These are phyloP conservation scores for Hyaloscypha bicolor DNA, from an alignment of 495 filamentous ascomycete genomes.

Conservation along the genomic window DNA sequence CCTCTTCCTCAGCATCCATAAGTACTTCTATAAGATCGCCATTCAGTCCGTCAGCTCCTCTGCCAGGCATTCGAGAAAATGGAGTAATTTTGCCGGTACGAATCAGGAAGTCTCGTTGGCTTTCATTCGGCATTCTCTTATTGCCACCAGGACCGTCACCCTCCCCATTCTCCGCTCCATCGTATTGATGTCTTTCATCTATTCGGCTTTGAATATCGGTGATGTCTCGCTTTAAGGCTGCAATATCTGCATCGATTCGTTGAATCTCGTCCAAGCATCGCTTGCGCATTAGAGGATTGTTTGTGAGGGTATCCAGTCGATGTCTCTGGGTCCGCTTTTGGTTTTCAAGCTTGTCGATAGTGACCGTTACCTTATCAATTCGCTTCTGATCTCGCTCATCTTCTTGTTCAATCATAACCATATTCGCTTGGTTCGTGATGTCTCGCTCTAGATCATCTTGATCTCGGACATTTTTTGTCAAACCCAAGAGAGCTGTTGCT, in stretches of 20 bases:
- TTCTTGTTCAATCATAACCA: slow-evolving; percentile 75
- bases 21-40: slow-evolving; percentile 71
- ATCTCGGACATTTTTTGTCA: slow-evolving; percentile 75
- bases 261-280: slow-evolving; percentile 64
- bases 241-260: slow-evolving; percentile 61
- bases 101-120: slow-evolving; percentile 84
- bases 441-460: slow-evolving; percentile 86
- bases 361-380: slow-evolving; percentile 70
- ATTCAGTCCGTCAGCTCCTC: slow-evolving; percentile 52
- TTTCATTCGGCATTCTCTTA: slow-evolving; percentile 73
- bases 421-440: slow-evolving; percentile 72
- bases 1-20: slow-evolving; percentile 72
- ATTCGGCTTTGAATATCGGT: slow-evolving; percentile 79
- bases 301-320: slow-evolving; percentile 43
- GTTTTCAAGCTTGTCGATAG: slow-evolving; percentile 54
- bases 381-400: slow-evolving; percentile 87
- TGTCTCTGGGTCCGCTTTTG: slow-evolving; percentile 46
- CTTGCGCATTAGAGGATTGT: slow-evolving; percentile 43
- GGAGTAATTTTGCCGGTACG: slow-evolving; percentile 97
- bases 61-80: slow-evolving; percentile 71
- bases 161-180: slow-evolving; percentile 40
- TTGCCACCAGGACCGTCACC: slow-evolving; percentile 44
- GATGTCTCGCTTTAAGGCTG: slow-evolving; percentile 66
- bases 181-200: slow-evolving; percentile 62
- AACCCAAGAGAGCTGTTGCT: slow-evolving; percentile 59